phyloP scores from a whole-genome alignment of 148 eudicot species.

The Fallopia convolvulus region DNA sequence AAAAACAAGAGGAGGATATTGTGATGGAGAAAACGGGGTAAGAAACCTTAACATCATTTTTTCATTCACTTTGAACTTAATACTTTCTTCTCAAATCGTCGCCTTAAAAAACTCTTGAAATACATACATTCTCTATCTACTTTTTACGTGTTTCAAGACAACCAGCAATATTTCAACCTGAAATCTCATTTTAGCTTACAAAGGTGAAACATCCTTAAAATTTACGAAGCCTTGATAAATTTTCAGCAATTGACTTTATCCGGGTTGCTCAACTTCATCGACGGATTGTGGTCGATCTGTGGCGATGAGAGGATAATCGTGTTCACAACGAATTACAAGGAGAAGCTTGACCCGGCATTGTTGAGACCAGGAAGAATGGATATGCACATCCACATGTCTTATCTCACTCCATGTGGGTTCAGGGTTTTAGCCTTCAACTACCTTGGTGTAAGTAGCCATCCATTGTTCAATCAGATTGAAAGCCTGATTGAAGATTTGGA shows the following conservation, averaged over 20 bases:
- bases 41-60: background rate
- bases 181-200: too few species aligned
- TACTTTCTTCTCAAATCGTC: too few species aligned
- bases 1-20: background rate
- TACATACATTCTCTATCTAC: too few species aligned
- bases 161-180: too few species aligned
- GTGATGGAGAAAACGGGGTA: background rate
- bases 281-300: conserved; percentile 18
- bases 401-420: conserved; percentile 12
- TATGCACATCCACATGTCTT: conserved; percentile 21
- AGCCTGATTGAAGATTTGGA: background rate
- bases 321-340: conserved; percentile 18
- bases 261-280: conserved; percentile 17
- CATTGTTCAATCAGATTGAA: conserved; percentile 7
- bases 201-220: too few species aligned
- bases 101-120: too few species aligned
- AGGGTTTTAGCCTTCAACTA: conserved; percentile 15
- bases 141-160: too few species aligned
- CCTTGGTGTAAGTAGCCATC: conserved; percentile 5
- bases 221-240: too few species aligned
- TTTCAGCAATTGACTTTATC: conserved; percentile 10
- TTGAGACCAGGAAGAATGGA: conserved; percentile 20
- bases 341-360: conserved; percentile 14
- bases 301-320: conserved; percentile 15
- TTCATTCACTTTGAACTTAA: too few species aligned